Evolutionary conservation across 176 grass and related monocot genomes (phyloP), one percentile per base, ranked within the genome.

Genomic region (Oryza officinalis): DNA sequence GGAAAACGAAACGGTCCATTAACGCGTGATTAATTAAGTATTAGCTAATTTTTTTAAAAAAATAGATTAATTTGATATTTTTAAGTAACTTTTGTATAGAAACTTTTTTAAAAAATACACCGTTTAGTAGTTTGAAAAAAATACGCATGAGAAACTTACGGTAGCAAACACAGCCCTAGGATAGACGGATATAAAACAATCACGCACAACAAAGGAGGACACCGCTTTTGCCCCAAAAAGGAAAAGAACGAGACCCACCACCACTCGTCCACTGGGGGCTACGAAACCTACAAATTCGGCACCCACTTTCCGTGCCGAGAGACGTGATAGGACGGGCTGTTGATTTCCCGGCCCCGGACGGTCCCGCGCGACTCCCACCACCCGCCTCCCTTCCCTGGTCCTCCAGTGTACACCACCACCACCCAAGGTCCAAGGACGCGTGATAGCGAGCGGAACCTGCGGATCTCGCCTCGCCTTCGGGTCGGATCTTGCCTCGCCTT

Each of bases 361-460:
- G 11, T 61, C 72, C 63, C 25, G 14, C 30, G 33, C 35, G 67
- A 38, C 68, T 5, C 2, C 72, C 71, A 35, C 44, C 82, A 60
- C 31, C 28, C 11, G 40, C 9, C 22, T 13, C 37, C 8, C 38
- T 10, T 10, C 38, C 8, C 68, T 25, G 13, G 80, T 72, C 54
- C 69, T 59, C 54, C 54, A n/a, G 46, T 50, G 49, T 54, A 54
- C 49, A 54, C 49, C 49, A 54, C 49, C 49, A 54, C 49, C 49
- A 54, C 49, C 49, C 49, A 50, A 13, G 49, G 17, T n/a, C n/a
- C n/a, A n/a, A n/a, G n/a, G n/a, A 54, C 49, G 66, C 35, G 65
- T 26, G 37, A 85, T 9, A 47, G 75, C 75, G 67, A 86, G 49
- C 14, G 13, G 27, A 79, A n/a, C 68, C 31, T 71, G 26, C 28